phyloP scores from a whole-genome alignment of 768 basidiomycete genomes.

The Paxillus ammoniavirescens region DNA sequence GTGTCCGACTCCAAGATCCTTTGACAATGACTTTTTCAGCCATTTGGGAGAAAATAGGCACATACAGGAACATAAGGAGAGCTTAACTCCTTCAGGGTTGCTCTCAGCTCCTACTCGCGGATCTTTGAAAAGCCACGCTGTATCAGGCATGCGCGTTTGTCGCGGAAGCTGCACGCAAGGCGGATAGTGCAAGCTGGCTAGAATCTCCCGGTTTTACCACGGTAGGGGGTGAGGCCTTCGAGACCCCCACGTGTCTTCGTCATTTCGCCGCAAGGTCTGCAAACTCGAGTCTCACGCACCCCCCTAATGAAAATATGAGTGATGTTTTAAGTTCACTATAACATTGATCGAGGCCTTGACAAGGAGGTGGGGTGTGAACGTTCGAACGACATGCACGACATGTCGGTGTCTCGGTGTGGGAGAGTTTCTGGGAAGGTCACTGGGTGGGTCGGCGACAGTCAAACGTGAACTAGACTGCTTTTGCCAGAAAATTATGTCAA shows the following conservation, averaged over 20 bases:
- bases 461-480: not conserved
- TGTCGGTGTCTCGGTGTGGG: constrained; percentile 24
- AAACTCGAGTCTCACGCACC: not conserved
- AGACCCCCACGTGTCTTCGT: constrained; percentile 1
- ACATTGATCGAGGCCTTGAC: constrained; percentile 21
- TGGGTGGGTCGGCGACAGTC: constrained; percentile 18
- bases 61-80: constrained; percentile 14
- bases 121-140: constrained; percentile 15
- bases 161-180: constrained; percentile 14
- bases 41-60: constrained; percentile 10
- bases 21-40: not conserved
- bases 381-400: constrained; percentile 28
- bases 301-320: not conserved
- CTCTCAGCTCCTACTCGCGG: constrained; percentile 21
- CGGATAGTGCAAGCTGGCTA: not conserved
- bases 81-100: constrained; percentile 35
- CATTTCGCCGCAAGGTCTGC: not conserved
- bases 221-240: constrained; percentile 1
- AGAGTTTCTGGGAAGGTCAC: constrained; percentile 18
- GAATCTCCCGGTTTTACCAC: not conserved
- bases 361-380: constrained; percentile 30
- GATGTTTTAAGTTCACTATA: constrained; percentile 23
- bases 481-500: constrained; percentile 28
- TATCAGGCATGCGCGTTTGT: constrained; percentile 2
- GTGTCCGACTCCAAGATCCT: not conserved